Evolutionary conservation across 2,329 filamentous ascomycete species (phyloP), one percentile per base, ranked within the genome.

Genomic region (Colletotrichum shisoi): DNA sequence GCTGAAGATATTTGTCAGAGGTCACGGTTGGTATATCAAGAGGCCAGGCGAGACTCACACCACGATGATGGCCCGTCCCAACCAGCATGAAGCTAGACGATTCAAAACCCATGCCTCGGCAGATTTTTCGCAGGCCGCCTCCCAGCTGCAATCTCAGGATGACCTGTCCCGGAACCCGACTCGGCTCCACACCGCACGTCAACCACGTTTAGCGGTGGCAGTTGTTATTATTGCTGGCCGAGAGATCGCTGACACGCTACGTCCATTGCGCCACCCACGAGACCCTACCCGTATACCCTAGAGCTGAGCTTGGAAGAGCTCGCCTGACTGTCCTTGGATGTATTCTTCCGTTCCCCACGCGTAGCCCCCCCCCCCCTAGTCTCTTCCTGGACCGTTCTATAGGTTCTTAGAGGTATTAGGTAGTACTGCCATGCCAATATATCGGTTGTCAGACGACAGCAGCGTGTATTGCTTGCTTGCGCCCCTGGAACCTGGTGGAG

Each of bases 401-500:
- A 34, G 56, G 46, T 21, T 19, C 15, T 21, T 7, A 27, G 2
- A 7, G 31, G 9, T 27, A 4, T 11, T 27, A 39, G 39, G 44
- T 40, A 27, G 24, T n/a, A n/a, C 9, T n/a, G 24, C 27, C 56
- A 9, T 53, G 19, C 37, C 51, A 62, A 53, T 58, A 58, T 64
- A 34, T 58, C 40, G 40, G 42, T 13, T 13, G 24, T 44, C 24
- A 4, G 12, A 62, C 6, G 42, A 51, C 34, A 24, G 17, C 45
- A 15, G 51, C 58, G 42, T 49, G 46, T 44, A 19, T n/a, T 24
- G 45, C 19, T 44, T 42, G 54, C 31, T 42, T 67, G 39, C 45
- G 7, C 61, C 64, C 61, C 61, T 56, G 61, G 61, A 51, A 19
- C 21, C 40, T 24, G 19, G 61, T 56, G 65, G 61, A 59, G 65